Evolutionary conservation across 805 yeast genomes (phyloP), one percentile per base, ranked within the genome.

Genomic region (Tetrapisispora namnaoensis): DNA sequence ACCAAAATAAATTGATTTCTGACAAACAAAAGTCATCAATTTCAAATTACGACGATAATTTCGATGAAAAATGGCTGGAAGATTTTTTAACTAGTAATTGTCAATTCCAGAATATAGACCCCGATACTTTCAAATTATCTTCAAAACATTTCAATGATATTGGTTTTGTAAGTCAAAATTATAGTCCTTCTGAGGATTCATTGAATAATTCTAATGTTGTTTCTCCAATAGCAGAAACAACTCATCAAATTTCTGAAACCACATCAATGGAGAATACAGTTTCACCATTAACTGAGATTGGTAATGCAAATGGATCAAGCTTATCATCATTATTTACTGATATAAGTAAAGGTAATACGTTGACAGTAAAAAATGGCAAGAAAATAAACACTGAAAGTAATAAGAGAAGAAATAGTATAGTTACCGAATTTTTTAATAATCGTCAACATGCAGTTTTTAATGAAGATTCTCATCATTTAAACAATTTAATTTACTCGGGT

Each of bases 361-460:
- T 24, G 8, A 24, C 28, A 24, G 28, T 4, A 8, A 8, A 4
- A 6, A 8, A 4, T 24, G 28, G 28, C 8, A 24, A 24, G 28
- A 24, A 24, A 24, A 24, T 24, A 8, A 39, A 40, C 28, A 13
- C 18, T 20, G 18, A 18, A 36, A 36, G 6, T 22, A 22, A 22
- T 2, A 37, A 41, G 17, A 36, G 46, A 17, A 37, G 17, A 45
- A 72, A 60, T 37, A 34, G 47, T 35, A 83, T 82, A 49, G 74
- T 83, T 13, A 74, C 83, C 8, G 74, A 75, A 17, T 68, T 81
- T 37, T 83, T 83, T 62, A 75, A 82, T 56, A 71, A 79, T 1
- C 70, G 88, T 53, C 90, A 83, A 61, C 69, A 77, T 43, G 86
- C 81, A 59, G 66, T 82, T 53, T 79, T 46, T 45, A 35, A 40